A percentile compares a stretch with the other conserved stretches of the same genome.
phyloP scores from a whole-genome alignment of 2,329 filamentous ascomycete species.

The Talaromyces sp. region DNA sequence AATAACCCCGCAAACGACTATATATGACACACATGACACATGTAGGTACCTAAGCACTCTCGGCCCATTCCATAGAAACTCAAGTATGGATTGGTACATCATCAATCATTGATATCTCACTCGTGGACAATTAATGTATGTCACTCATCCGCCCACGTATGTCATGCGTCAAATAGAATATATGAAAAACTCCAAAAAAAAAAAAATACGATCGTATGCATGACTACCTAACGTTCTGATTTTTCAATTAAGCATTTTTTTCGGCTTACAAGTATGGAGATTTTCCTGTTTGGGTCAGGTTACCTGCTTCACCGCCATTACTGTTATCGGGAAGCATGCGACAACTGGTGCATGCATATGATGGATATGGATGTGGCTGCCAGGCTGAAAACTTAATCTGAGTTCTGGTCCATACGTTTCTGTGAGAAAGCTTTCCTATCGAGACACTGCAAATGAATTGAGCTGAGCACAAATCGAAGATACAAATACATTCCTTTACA shows the following conservation, averaged over 20 bases:
- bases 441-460: neutral
- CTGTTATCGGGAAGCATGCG: neutral
- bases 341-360: no score
- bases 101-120: neutral
- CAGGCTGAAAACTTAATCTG: neutral
- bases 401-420: neutral
- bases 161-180: slow-evolving; percentile 4
- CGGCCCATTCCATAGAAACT: neutral
- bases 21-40: neutral
- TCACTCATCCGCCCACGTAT: neutral
- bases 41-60: neutral
- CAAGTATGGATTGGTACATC: neutral
- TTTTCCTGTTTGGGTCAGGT: neutral
- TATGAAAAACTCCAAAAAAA: neutral
- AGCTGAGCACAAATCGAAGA: neutral
- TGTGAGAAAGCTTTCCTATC: neutral
- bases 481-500: slow-evolving; percentile 17
- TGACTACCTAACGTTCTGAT: slow-evolving; percentile 12
- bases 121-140: neutral
- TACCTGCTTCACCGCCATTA: slow-evolving; percentile 10
- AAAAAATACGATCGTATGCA: neutral
- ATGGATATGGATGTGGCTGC: neutral
- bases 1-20: neutral
- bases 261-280: neutral
- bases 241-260: neutral